Conservation (phyloP, 2,329 filamentous ascomycete genomes). For the Huntiella bhutanensis region DNA sequence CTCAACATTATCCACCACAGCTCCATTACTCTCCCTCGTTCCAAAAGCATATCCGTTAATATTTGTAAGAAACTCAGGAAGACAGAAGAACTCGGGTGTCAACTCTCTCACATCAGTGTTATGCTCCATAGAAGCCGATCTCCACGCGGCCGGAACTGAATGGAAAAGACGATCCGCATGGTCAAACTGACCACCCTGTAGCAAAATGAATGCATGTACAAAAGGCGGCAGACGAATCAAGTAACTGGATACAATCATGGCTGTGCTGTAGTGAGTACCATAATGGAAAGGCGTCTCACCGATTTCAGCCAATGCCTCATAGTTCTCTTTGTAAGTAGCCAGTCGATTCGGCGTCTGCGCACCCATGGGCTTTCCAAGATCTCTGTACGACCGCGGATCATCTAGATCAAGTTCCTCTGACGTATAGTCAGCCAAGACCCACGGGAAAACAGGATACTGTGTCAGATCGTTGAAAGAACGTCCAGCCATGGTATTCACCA, state of each 20-base stretch:
- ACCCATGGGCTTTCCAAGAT: slow-evolving; percentile 91
- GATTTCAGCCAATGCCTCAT: slow-evolving; percentile 78
- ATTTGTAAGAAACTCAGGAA: slow-evolving; percentile 89
- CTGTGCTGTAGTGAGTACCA: slow-evolving; percentile 94
- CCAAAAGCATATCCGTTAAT: slow-evolving; percentile 92
- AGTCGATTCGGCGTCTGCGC: slow-evolving; percentile 65
- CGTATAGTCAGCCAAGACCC: slow-evolving; percentile 89
- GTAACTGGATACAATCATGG: slow-evolving; percentile 96
- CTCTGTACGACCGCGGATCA: slow-evolving; percentile 69
- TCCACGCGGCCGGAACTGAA: slow-evolving; percentile 79
- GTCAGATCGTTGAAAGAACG: slow-evolving; percentile 95
- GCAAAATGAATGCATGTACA: slow-evolving; percentile 80
- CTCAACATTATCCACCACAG: slow-evolving; percentile 65
- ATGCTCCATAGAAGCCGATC: slow-evolving; percentile 71
- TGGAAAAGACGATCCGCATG: slow-evolving; percentile 92
- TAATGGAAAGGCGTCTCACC: slow-evolving; percentile 90
- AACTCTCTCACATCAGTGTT: slow-evolving; percentile 90
- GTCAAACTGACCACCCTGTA: slow-evolving; percentile 92
- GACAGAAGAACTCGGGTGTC: slow-evolving; percentile 91
- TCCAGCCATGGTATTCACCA: slow-evolving; percentile 93
- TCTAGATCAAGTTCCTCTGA: slow-evolving; percentile 80
- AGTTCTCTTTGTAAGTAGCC: slow-evolving; percentile 63
- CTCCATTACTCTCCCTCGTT: slow-evolving; percentile 58
- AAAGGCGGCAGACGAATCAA: slow-evolving; percentile 90
- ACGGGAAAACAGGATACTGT: slow-evolving; percentile 95